Conservation (phyloP, 228 moss, liverwort and hornwort genomes). For the Sphagnum magellanicum region DNA sequence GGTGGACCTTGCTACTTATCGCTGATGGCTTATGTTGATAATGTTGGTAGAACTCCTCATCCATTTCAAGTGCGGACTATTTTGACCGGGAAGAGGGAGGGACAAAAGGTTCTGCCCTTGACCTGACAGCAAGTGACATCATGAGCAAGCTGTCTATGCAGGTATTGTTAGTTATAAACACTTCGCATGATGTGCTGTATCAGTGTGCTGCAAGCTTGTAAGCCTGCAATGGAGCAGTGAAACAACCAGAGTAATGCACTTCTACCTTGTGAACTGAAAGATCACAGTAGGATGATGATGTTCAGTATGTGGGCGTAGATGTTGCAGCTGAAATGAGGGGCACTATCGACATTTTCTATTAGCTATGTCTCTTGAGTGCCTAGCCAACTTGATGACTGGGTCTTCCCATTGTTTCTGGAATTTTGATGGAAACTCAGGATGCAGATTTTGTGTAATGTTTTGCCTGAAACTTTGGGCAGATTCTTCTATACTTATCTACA, state of each 20-base stretch:
- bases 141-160: constrained; percentile 91
- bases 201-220: background rate
- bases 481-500: no score
- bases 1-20: no score
- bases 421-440: no score
- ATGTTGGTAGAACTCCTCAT: constrained; percentile 62
- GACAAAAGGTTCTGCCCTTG: constrained; percentile 66
- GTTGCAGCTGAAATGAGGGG: background rate
- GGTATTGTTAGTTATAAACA: constrained; percentile 18
- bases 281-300: background rate
- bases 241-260: background rate
- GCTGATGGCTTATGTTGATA: background rate
- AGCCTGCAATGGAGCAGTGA: background rate
- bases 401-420: no score
- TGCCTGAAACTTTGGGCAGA: no score
- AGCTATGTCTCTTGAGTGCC: no score
- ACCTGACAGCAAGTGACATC: constrained; percentile 81
- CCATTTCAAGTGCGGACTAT: constrained; percentile 94
- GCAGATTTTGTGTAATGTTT: no score
- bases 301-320: background rate
- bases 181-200: background rate
- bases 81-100: constrained; percentile 83
- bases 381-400: no score
- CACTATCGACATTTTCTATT: background rate
- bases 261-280: background rate